phyloP scores from a whole-genome alignment of 495 filamentous ascomycete species.

The Arthonia radiata region DNA sequence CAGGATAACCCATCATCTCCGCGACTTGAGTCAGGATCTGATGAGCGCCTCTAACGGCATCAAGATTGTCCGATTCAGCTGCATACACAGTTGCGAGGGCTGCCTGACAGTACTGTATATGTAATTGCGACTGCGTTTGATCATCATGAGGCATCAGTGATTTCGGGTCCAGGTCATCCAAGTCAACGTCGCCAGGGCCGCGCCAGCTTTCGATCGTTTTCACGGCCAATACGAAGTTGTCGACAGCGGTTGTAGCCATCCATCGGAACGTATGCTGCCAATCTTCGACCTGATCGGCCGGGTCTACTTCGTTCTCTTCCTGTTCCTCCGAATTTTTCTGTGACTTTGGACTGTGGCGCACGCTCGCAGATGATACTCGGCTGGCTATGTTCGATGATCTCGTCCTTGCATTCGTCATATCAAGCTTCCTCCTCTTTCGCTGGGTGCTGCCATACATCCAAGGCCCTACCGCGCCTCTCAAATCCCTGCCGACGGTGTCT shows the following conservation, averaged over 20 bases:
- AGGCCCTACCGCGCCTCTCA: constrained; percentile 52
- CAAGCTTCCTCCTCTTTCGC: constrained; percentile 31
- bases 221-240: constrained; percentile 20
- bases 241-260: constrained; percentile 41
- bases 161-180: constrained; percentile 38
- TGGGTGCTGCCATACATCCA: constrained; percentile 54
- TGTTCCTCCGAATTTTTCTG: constrained; percentile 5
- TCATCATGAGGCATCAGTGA: constrained; percentile 20
- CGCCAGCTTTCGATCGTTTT: constrained; percentile 49
- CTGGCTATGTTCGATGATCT: no score
- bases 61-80: constrained; percentile 29
- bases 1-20: constrained; percentile 33
- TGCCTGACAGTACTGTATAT: constrained; percentile 41
- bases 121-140: constrained; percentile 26
- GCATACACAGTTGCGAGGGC: constrained; percentile 51
- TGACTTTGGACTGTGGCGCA: no score
- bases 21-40: constrained; percentile 34
- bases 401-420: no score
- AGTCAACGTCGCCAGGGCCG: constrained; percentile 55
- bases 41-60: constrained; percentile 35
- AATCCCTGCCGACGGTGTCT: constrained; percentile 35
- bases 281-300: constrained; percentile 11
- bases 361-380: no score
- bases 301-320: constrained; percentile 3
- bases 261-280: constrained; percentile 66